A percentile compares a stretch with the other conserved stretches of the same genome.
phyloP scores from a whole-genome alignment of 2,329 filamentous ascomycete species.

The Neonectria faginata region DNA sequence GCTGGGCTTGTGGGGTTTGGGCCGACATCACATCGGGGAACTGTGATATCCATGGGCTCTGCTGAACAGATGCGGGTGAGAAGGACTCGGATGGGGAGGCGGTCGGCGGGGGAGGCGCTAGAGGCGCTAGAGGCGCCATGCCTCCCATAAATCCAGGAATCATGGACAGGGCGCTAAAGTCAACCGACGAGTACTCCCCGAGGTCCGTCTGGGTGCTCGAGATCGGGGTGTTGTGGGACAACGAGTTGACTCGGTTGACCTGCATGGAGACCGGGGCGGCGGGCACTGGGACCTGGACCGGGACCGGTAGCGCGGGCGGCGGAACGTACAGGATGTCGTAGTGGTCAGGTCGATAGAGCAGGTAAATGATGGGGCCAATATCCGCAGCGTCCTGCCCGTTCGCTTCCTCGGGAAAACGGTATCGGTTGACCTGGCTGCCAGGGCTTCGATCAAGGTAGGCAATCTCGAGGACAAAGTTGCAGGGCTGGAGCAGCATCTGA shows the following conservation, averaged over 20 bases:
- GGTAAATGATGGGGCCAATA: constrained; percentile 65
- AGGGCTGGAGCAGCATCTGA: constrained; percentile 82
- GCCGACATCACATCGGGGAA: constrained; percentile 44
- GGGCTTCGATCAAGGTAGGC: constrained; percentile 90
- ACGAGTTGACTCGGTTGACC: constrained; percentile 63
- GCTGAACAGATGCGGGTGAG: constrained; percentile 50
- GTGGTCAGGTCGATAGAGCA: constrained; percentile 80
- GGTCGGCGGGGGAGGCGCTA: constrained; percentile 50
- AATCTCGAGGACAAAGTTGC: constrained; percentile 84
- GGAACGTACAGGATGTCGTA: constrained; percentile 92
- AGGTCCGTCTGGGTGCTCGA: constrained; percentile 54
- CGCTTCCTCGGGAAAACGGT: constrained; percentile 70
- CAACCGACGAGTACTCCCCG: constrained; percentile 55
- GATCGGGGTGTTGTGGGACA: constrained; percentile 60
- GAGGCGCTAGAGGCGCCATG: constrained; percentile 51
- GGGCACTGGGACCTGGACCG: constrained; percentile 40
- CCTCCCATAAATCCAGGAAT: constrained; percentile 58
- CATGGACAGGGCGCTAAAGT: constrained; percentile 59
- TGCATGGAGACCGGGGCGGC: constrained; percentile 56
- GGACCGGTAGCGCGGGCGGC: constrained; percentile 34
- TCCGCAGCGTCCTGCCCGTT: constrained; percentile 57
- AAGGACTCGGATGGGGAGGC: constrained; percentile 48
- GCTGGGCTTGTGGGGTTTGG: constrained; percentile 39
- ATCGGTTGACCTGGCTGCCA: constrained; percentile 79
- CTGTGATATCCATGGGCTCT: constrained; percentile 53